A percentile compares a stretch with the other conserved stretches of the same genome.
Conservation (phyloP, 1,284 basidiomycete genomes). For the Rhodotorula sp. region DNA sequence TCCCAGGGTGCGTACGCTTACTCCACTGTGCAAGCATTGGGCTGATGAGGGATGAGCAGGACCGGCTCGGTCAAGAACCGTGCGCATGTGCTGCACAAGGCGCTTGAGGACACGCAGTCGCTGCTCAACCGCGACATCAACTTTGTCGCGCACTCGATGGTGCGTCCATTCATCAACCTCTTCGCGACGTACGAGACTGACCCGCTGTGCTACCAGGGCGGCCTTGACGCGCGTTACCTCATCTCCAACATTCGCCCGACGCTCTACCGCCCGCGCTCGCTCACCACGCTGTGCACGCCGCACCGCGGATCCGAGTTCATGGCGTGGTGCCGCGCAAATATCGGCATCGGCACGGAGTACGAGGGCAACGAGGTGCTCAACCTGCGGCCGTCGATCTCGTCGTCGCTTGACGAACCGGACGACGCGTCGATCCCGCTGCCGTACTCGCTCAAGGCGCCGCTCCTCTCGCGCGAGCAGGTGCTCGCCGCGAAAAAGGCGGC, state of each 20-base stretch:
- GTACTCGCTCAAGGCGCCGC: conserved; percentile 57
- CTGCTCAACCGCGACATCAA: conserved; percentile 73
- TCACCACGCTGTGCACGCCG: conserved; percentile 90
- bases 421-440: conserved; percentile 49
- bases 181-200: neutral
- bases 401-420: conserved; percentile 42
- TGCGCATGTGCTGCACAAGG: conserved; percentile 73
- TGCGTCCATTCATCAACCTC: conserved; percentile 37
- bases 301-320: conserved; percentile 97
- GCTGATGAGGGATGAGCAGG: conserved; percentile 53
- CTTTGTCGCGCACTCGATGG: conserved; percentile 95
- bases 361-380: conserved; percentile 41
- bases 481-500: conserved; percentile 26
- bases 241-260: conserved; percentile 81
- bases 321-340: conserved; percentile 96
- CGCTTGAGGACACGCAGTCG: conserved; percentile 66
- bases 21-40: neutral
- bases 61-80: conserved; percentile 89
- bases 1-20: conserved; percentile 68
- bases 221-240: conserved; percentile 88
- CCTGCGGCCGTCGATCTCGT: conserved; percentile 39
- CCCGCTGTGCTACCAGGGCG: conserved; percentile 57
- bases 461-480: conserved; percentile 51
- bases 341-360: conserved; percentile 69
- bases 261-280: conserved; percentile 80